A percentile compares a stretch with the other conserved stretches of the same genome.
Evolutionary conservation across 495 filamentous ascomycete genomes (phyloP).

Genomic region (Penicillium steckii): DNA sequence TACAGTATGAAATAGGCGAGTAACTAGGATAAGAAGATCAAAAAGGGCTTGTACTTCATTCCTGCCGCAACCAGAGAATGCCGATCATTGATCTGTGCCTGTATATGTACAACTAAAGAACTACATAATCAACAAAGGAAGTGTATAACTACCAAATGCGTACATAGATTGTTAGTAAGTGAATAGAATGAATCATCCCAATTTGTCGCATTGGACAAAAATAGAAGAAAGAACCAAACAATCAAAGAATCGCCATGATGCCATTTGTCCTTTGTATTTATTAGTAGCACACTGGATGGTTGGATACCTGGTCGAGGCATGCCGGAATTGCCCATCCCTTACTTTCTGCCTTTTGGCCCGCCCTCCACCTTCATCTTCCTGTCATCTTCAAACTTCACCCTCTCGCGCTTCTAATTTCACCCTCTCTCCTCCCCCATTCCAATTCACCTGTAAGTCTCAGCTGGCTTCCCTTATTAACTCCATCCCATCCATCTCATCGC

Average conservation of each 20-base stretch:
- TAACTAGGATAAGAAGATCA: too few relatives aligned
- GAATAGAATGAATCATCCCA: too few relatives aligned
- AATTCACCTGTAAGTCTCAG: not conserved
- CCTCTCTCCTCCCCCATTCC: not conserved
- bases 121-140: too few relatives aligned
- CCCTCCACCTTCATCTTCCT: constrained; percentile 14
- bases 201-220: too few relatives aligned
- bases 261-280: constrained; percentile 8
- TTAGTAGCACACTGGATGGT: too few relatives aligned
- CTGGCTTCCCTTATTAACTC: not conserved
- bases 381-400: constrained; percentile 1
- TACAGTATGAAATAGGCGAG: too few relatives aligned
- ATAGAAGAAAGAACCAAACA: not conserved
- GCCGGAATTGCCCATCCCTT: constrained; percentile 31
- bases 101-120: too few relatives aligned
- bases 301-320: too few relatives aligned
- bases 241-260: not conserved
- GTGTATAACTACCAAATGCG: too few relatives aligned
- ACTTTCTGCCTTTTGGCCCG: constrained; percentile 14
- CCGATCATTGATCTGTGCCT: too few relatives aligned
- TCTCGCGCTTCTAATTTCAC: constrained; percentile 3
- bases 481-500: not conserved
- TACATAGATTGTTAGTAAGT: too few relatives aligned
- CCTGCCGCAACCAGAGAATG: constrained; percentile 1
- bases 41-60: too few relatives aligned